These are phyloP conservation scores for Cordia subcordata DNA, from an alignment of 257 asterid genomes.

Conservation along the genomic window DNA sequence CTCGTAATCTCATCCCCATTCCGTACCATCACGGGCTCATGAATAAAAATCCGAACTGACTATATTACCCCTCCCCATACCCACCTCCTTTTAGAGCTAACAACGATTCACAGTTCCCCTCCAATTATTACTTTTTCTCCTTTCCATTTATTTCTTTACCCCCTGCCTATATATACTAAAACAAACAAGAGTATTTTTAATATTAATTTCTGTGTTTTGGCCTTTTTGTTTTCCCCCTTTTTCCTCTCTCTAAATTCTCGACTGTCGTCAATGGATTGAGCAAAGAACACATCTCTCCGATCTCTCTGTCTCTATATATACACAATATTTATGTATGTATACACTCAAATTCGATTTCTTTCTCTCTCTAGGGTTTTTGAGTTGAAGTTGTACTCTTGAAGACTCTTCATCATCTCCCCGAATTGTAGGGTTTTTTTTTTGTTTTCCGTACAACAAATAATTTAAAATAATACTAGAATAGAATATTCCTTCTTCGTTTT, in stretches of 20 bases:
- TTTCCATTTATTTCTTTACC: background rate
- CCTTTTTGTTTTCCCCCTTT: too few species aligned
- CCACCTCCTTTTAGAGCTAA: background rate
- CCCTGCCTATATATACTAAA: background rate
- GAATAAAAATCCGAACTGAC: constrained; percentile 8
- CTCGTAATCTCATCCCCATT: background rate
- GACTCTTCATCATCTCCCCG: background rate
- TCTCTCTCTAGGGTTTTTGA: constrained; percentile 18
- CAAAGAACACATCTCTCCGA: constrained; percentile 3
- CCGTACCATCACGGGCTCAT: constrained; percentile 2
- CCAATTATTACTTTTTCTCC: background rate
- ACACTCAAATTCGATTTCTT: background rate
- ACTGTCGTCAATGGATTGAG: background rate
- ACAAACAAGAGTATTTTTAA: background rate
- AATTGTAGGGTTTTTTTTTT: constrained; percentile 12
- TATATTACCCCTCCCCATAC: constrained; percentile 13
- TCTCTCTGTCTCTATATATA: constrained; percentile 3
- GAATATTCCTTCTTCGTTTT: background rate
- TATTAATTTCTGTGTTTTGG: too few species aligned
- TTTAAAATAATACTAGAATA: too few species aligned
- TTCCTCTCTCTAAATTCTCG: too few species aligned
- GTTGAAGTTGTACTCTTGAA: constrained; percentile 2
- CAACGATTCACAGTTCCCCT: background rate
- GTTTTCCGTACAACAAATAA: background rate
- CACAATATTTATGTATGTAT: background rate